Evolutionary conservation across 768 basidiomycete genomes (phyloP).

Genomic region (Clathrus columnatus): DNA sequence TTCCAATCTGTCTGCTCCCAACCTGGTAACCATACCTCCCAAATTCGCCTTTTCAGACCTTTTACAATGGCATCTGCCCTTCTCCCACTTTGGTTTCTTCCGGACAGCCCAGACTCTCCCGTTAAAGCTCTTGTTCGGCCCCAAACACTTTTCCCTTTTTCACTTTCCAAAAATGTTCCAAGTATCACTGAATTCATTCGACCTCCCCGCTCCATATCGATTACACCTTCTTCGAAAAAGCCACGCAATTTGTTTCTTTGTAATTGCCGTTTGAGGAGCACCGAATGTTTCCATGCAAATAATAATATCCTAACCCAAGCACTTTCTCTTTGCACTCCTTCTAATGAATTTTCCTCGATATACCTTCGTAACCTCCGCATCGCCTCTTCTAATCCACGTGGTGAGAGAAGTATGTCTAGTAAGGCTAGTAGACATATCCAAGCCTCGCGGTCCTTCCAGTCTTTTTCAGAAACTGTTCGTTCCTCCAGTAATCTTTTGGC

Average conservation of each 20-base stretch:
- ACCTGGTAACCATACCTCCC: conserved; percentile 72
- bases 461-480: conserved; percentile 22
- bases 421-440: conserved; percentile 62
- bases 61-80: conserved; percentile 25
- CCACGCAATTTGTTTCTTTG: conserved; percentile 52
- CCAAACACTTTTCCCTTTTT: conserved; percentile 74
- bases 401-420: conserved; percentile 47
- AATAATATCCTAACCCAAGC: conserved; percentile 45
- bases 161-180: conserved; percentile 66
- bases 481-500: conserved; percentile 59
- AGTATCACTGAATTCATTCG: conserved; percentile 58
- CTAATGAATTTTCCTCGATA: conserved; percentile 10
- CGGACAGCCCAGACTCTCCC: conserved; percentile 20
- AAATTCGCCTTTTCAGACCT: conserved; percentile 45
- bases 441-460: conserved; percentile 51
- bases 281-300: conserved; percentile 53
- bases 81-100: conserved; percentile 22
- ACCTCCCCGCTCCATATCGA: conserved; percentile 12
- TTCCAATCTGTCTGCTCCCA: conserved; percentile 72
- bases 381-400: conserved; percentile 30
- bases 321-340: conserved; percentile 36
- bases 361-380: conserved; percentile 30
- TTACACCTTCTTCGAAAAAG: conserved; percentile 44
- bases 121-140: conserved; percentile 54
- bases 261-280: conserved; percentile 45